Evolutionary conservation across 306 rosid species (phyloP).

Genomic region (Quercus suber): DNA sequence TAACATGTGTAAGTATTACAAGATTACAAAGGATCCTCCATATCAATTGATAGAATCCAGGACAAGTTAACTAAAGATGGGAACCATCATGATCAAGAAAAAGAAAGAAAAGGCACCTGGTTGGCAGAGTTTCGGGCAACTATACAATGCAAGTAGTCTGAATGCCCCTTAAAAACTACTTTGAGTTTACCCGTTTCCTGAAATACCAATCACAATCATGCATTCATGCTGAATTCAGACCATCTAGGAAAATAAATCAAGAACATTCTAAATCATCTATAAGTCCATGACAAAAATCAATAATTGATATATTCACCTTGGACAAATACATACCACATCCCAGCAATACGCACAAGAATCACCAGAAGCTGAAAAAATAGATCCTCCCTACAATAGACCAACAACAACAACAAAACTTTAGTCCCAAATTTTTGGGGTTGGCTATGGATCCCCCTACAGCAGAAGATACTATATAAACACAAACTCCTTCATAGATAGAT

Average conservation of each 20-base stretch:
- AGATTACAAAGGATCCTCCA: background rate
- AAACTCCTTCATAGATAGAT: constrained; percentile 14
- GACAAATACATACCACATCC: constrained; percentile 88
- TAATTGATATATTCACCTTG: constrained; percentile 40
- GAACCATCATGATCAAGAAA: constrained; percentile 5
- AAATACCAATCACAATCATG: constrained; percentile 23
- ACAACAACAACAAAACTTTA: too few species aligned
- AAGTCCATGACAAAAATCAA: background rate
- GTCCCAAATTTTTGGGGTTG: too few species aligned
- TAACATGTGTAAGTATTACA: background rate
- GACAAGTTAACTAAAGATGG: background rate
- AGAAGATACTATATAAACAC: constrained; percentile 18
- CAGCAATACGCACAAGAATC: constrained; percentile 94
- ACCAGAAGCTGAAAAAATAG: constrained; percentile 82
- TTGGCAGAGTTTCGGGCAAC: constrained; percentile 75
- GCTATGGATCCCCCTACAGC: constrained; percentile 47
- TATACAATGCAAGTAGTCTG: constrained; percentile 81
- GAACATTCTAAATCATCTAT: background rate
- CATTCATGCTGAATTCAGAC: constrained; percentile 14
- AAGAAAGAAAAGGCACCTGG: constrained; percentile 53
- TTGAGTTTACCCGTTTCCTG: constrained; percentile 79
- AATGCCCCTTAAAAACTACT: constrained; percentile 79
- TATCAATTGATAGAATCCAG: constrained; percentile 7
- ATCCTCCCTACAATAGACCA: constrained; percentile 55
- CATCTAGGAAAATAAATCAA: constrained; percentile 2